Base-by-base conservation (phyloP, 2,329 filamentous ascomycete genomes). In the Fusarium musae region DNA sequence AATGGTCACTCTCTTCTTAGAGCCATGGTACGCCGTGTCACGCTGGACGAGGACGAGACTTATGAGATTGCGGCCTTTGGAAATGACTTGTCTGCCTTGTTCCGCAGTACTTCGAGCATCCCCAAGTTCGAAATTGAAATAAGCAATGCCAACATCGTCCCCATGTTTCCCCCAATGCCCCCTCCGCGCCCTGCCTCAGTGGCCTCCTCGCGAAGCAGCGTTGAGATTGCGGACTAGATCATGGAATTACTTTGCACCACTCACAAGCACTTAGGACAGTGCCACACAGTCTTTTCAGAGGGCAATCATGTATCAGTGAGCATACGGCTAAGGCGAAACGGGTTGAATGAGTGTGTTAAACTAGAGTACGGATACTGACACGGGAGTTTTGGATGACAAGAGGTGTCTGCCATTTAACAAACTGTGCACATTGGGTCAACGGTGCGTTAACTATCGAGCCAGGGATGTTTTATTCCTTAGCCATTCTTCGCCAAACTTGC, bases 51-150 rank as follows among this genome's bases (percentile, higher is more conserved):
- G 46, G 66, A 67, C 11, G 68, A 76, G 12, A 63, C 60, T 28
- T 78, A 78, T 57, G 70, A 79, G 58, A 58, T 81, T 19, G 36
- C 70, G 15, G 66, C 66, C n/a, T 75, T 78, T 64, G 75, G 75
- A 2, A 77, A 80, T 43, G 77, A 80, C 56, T 39, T 81, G 15
- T 71, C 72, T 16, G 42, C 68, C 23, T 42, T 81, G 54, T 75
- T 75, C 59, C 56, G 68, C 30, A 59, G 56, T 50, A 60, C 64
- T 19, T 47, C 66, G 5, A 59, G 59, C 21, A 77, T 78, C 30
- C 77, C 75, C 46, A 77, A 72, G 56, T 77, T 78, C 49, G 76
- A 78, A 21, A 70, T 72, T 32, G 72, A 78, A 23, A 52, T 74
- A 15, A 53, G 39, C 21, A 37, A 50, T 23, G 32, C 43, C n/a